phyloP scores from a whole-genome alignment of 1,139 yeast genomes.

The Suhomyces yuchorum region DNA sequence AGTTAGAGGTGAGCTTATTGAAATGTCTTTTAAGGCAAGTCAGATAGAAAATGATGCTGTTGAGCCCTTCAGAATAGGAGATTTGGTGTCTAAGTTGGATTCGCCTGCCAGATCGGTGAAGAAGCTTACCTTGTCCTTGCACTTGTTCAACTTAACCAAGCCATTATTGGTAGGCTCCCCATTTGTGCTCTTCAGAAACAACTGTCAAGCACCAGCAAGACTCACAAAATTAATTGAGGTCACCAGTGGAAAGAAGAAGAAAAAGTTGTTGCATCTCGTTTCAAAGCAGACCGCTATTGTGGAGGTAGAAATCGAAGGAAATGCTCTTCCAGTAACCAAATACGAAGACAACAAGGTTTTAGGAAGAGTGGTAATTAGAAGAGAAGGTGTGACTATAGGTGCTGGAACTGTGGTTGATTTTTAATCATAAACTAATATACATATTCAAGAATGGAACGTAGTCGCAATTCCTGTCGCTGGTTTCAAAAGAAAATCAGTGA shows the following conservation, averaged over 20 bases:
- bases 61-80: constrained; percentile 62
- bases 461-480: neutral
- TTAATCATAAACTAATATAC: constrained; percentile 3
- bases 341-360: constrained; percentile 62
- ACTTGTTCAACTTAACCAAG: constrained; percentile 66
- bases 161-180: constrained; percentile 87
- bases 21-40: constrained; percentile 54
- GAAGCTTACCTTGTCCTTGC: constrained; percentile 57
- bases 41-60: constrained; percentile 51
- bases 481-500: too few species aligned
- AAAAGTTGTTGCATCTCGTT: constrained; percentile 68
- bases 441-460: neutral
- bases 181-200: constrained; percentile 79
- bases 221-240: constrained; percentile 58
- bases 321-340: constrained; percentile 62
- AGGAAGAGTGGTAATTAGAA: constrained; percentile 82
- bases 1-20: constrained; percentile 70
- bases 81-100: constrained; percentile 58
- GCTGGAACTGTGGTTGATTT: constrained; percentile 63
- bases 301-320: constrained; percentile 60
- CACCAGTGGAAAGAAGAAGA: constrained; percentile 47
- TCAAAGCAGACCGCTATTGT: constrained; percentile 75
- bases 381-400: constrained; percentile 85
- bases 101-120: constrained; percentile 50
- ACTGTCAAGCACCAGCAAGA: constrained; percentile 74